Conservation (phyloP, 495 filamentous ascomycete genomes). For the Chaetomium fimeti region DNA sequence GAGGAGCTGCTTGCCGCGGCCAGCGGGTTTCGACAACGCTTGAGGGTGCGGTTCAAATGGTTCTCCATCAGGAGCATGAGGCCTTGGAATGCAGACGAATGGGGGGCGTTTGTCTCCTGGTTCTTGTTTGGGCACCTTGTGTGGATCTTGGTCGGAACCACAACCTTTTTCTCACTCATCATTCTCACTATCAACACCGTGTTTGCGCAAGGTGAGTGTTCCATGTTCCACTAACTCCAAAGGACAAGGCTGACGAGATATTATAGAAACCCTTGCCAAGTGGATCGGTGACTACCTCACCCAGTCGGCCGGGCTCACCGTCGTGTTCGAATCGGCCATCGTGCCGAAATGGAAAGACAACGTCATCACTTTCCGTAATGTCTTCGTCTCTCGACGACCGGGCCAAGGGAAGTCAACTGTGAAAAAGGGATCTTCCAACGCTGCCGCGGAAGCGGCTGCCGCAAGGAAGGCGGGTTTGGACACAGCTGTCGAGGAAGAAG, state of each 20-base stretch:
- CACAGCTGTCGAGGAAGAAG: slow-evolving; percentile 53
- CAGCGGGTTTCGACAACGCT: slow-evolving; percentile 86
- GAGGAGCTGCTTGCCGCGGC: slow-evolving; percentile 91
- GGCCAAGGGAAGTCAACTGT: slow-evolving; percentile 76
- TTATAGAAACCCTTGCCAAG: slow-evolving; percentile 83
- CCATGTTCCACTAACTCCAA: too few relatives aligned
- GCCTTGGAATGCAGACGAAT: slow-evolving; percentile 95
- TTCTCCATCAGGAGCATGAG: slow-evolving; percentile 89
- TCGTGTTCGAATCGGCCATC: slow-evolving; percentile 96
- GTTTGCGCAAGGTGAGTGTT: slow-evolving; percentile 76
- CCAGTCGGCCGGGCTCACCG: slow-evolving; percentile 87
- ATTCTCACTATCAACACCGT: slow-evolving; percentile 93
- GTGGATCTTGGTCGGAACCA: slow-evolving; percentile 93
- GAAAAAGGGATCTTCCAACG: slow-evolving; percentile 85
- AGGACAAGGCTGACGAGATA: slow-evolving; percentile 4
- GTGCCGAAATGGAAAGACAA: slow-evolving; percentile 92
- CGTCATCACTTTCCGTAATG: slow-evolving; percentile 94
- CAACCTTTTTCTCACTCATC: slow-evolving; percentile 89
- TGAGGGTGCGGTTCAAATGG: slow-evolving; percentile 96
- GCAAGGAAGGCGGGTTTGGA: slow-evolving; percentile 55
- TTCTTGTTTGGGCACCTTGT: slow-evolving; percentile 87
- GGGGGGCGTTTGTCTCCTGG: slow-evolving; percentile 93
- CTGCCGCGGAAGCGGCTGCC: slow-evolving; percentile 81
- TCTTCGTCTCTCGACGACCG: slow-evolving; percentile 89
- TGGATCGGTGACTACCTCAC: slow-evolving; percentile 96